These are phyloP conservation scores for Simplicillium aogashimaense DNA, from an alignment of 2,329 filamentous ascomycete species.

Conservation along the genomic window DNA sequence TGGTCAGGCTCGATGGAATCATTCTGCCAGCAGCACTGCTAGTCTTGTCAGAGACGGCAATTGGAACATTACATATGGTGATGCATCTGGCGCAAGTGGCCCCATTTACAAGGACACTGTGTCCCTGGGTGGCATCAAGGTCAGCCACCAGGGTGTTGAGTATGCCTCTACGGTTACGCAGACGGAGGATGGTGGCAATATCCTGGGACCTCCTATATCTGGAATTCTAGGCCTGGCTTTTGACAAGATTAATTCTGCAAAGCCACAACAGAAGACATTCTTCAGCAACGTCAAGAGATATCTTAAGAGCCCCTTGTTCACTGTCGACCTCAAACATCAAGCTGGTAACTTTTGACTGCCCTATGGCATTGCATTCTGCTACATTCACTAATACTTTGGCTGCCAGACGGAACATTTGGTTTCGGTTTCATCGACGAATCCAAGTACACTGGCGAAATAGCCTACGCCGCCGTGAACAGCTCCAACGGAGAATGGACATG, in stretches of 20 bases:
- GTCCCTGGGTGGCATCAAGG: slow-evolving; percentile 16
- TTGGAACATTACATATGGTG: slow-evolving; percentile 22
- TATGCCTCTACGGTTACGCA: slow-evolving; percentile 15
- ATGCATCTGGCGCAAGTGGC: slow-evolving; percentile 19
- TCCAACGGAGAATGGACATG: background rate
- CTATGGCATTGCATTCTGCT: no score
- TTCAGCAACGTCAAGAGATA: slow-evolving; percentile 10
- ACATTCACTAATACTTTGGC: no score
- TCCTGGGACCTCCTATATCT: background rate
- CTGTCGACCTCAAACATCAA: slow-evolving; percentile 9
- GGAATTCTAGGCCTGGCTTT: background rate
- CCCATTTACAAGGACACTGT: slow-evolving; percentile 21
- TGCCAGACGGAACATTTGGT: background rate
- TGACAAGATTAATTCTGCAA: slow-evolving; percentile 19
- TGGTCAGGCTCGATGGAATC: slow-evolving; percentile 20
- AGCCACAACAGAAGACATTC: slow-evolving; percentile 18
- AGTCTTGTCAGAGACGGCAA: slow-evolving; percentile 13
- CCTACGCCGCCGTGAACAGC: background rate
- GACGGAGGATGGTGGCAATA: slow-evolving; percentile 9
- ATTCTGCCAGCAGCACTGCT: slow-evolving; percentile 15
- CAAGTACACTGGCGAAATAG: background rate
- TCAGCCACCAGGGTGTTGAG: slow-evolving; percentile 19
- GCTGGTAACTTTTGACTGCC: no score
- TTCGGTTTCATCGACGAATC: background rate
- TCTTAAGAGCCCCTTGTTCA: slow-evolving; percentile 7